Evolutionary conservation across 1,284 basidiomycete genomes (phyloP).

Genomic region (Apiotrichum mycotoxinovorans): DNA sequence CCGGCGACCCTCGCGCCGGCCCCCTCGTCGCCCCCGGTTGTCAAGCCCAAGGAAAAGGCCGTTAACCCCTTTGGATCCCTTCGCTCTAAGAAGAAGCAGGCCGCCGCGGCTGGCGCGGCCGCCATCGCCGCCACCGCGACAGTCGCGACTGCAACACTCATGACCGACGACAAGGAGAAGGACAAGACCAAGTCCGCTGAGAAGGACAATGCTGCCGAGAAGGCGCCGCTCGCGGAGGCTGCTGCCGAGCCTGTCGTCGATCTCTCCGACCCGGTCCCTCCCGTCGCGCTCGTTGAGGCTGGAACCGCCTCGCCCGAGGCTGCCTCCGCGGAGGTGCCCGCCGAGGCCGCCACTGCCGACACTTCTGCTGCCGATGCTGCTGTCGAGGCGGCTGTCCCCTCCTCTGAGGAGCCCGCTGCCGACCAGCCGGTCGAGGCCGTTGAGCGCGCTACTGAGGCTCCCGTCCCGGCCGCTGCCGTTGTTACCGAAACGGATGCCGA

Average conservation of each 20-base stretch:
- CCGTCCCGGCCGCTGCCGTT: neutral
- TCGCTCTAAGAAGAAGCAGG: conserved; percentile 1
- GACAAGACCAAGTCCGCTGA: neutral
- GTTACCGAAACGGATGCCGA: too few relatives aligned
- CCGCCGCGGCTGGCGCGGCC: neutral
- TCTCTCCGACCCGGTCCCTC: too few relatives aligned
- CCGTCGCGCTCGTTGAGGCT: too few relatives aligned
- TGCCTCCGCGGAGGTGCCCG: too few relatives aligned
- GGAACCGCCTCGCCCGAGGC: too few relatives aligned
- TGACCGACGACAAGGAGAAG: neutral
- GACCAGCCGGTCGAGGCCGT: neutral
- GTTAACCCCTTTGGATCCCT: conserved; percentile 3
- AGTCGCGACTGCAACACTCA: neutral
- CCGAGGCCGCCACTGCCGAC: neutral
- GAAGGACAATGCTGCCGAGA: neutral
- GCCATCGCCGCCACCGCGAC: neutral
- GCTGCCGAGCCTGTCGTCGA: neutral
- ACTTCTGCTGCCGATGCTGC: neutral
- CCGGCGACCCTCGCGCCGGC: neutral
- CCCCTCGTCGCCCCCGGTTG: neutral
- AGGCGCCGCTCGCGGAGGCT: neutral
- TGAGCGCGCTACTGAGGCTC: neutral
- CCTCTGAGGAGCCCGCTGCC: neutral
- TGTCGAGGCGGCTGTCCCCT: neutral
- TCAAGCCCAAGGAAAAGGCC: neutral